These are phyloP conservation scores for Raffaelea ambrosiae DNA, from an alignment of 2,329 filamentous ascomycete genomes.

Conservation along the genomic window DNA sequence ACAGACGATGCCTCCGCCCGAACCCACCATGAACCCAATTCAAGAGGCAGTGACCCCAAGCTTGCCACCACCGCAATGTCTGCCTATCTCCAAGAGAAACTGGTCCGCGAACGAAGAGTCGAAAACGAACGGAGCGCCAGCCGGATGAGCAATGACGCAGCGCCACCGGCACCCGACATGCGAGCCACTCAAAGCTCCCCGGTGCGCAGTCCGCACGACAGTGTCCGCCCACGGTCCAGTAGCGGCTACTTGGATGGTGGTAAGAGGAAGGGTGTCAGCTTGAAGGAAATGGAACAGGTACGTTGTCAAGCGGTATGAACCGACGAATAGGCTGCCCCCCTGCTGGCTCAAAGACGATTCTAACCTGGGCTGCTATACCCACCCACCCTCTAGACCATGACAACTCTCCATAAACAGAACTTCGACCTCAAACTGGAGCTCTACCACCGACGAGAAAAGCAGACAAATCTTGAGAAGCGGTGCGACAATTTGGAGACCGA, in stretches of 20 bases:
- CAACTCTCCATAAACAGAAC: slow-evolving; percentile 64
- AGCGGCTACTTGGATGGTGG: slow-evolving; percentile 25
- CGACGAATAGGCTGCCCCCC: neutral
- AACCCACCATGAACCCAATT: slow-evolving; percentile 15
- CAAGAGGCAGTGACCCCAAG: slow-evolving; percentile 28
- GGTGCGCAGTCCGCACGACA: slow-evolving; percentile 23
- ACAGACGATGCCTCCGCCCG: slow-evolving; percentile 1
- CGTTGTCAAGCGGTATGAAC: slow-evolving; percentile 14
- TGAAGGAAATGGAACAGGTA: slow-evolving; percentile 62
- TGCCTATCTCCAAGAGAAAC: slow-evolving; percentile 44
- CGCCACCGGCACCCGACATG: slow-evolving; percentile 30
- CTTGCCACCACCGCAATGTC: slow-evolving; percentile 33
- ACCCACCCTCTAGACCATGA: slow-evolving; percentile 42
- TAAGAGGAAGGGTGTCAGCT: slow-evolving; percentile 48
- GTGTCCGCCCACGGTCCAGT: slow-evolving; percentile 34
- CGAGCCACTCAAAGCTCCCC: slow-evolving; percentile 31
- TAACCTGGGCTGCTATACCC: neutral
- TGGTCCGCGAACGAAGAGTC: slow-evolving; percentile 41
- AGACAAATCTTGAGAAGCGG: slow-evolving; percentile 40
- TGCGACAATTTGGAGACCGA: slow-evolving; percentile 43
- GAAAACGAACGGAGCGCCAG: slow-evolving; percentile 36
- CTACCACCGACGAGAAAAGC: slow-evolving; percentile 58
- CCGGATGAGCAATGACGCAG: slow-evolving; percentile 25
- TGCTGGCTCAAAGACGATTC: neutral
- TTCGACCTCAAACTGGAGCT: slow-evolving; percentile 69